A percentile compares a stretch with the other conserved stretches of the same genome.
These are phyloP conservation scores for Cyclotella sp. DNA, from an alignment of 108 stramenopile species.

Conservation along the genomic window DNA sequence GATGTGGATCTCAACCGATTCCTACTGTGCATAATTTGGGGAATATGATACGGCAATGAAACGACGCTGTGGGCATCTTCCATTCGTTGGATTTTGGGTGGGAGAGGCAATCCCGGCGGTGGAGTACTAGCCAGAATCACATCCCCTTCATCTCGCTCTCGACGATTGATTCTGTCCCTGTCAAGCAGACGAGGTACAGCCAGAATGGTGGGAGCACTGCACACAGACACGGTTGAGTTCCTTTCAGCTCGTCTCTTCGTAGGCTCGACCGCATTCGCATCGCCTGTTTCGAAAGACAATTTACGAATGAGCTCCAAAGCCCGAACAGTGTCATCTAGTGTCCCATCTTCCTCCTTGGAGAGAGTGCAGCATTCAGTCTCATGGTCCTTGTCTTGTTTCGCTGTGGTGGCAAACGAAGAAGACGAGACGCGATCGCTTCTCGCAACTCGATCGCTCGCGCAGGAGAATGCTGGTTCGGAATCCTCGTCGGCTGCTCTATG, in stretches of 20 bases:
- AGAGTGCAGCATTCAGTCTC: background rate
- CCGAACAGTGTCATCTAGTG: background rate
- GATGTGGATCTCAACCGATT: slow-evolving; percentile 33
- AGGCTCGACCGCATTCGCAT: background rate
- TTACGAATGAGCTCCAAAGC: slow-evolving; percentile 22
- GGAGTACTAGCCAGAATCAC: background rate
- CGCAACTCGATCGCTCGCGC: background rate
- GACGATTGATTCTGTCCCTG: background rate
- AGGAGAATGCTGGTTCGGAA: background rate
- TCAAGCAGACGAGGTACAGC: background rate
- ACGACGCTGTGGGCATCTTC: slow-evolving; percentile 5
- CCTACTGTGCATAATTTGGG: slow-evolving; percentile 26
- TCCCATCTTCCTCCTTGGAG: slow-evolving; percentile 6
- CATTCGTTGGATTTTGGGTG: slow-evolving; percentile 31
- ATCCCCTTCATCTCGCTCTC: background rate
- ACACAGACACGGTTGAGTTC: slow-evolving; percentile 8
- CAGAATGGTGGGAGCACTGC: background rate
- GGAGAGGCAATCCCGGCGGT: slow-evolving; percentile 5
- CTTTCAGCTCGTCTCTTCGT: background rate
- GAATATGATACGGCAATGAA: slow-evolving; percentile 1
- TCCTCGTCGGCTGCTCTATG: background rate
- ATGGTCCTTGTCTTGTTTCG: background rate
- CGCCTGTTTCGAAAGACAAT: slow-evolving; percentile 25
- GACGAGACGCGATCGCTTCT: background rate
- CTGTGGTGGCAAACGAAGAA: background rate